These are phyloP conservation scores for Inosperma sp. DNA, from an alignment of 768 basidiomycete species.

Conservation along the genomic window DNA sequence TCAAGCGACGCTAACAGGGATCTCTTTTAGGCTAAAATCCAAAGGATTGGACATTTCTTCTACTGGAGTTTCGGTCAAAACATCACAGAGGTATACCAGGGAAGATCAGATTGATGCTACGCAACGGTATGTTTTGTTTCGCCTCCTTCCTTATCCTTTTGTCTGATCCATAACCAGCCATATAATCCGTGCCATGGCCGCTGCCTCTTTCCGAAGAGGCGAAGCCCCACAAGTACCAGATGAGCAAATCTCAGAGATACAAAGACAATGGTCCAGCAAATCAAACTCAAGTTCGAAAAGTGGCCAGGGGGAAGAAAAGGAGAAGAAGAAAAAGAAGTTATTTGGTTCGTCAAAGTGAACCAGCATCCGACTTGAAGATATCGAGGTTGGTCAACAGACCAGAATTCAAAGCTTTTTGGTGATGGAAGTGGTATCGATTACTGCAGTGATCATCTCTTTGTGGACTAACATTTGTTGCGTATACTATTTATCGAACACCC, in stretches of 20 bases:
- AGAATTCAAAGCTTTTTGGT: too few relatives aligned
- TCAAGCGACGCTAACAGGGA: not conserved
- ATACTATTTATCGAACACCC: too few relatives aligned
- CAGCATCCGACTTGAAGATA: too few relatives aligned
- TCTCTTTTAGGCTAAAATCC: constrained; percentile 47
- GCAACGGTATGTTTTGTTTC: constrained; percentile 42
- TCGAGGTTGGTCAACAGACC: too few relatives aligned
- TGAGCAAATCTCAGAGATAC: not conserved
- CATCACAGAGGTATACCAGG: constrained; percentile 51
- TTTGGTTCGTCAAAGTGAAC: too few relatives aligned
- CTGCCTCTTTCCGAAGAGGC: constrained; percentile 41
- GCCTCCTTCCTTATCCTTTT: not conserved
- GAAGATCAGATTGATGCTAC: constrained; percentile 70
- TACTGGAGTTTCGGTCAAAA: constrained; percentile 65
- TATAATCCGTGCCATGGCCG: constrained; percentile 47
- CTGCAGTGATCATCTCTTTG: too few relatives aligned
- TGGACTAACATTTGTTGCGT: too few relatives aligned
- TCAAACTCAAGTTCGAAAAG: constrained; percentile 1
- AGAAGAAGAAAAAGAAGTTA: constrained; percentile 17
- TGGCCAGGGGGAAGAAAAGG: not conserved
- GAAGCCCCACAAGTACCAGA: constrained; percentile 7
- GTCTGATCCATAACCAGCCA: constrained; percentile 33
- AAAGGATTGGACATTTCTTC: constrained; percentile 54
- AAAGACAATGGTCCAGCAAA: constrained; percentile 2
- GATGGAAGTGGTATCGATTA: too few relatives aligned